Evolutionary conservation across 1,284 basidiomycete species (phyloP).

Genomic region (Cryptococcus neoformans): DNA sequence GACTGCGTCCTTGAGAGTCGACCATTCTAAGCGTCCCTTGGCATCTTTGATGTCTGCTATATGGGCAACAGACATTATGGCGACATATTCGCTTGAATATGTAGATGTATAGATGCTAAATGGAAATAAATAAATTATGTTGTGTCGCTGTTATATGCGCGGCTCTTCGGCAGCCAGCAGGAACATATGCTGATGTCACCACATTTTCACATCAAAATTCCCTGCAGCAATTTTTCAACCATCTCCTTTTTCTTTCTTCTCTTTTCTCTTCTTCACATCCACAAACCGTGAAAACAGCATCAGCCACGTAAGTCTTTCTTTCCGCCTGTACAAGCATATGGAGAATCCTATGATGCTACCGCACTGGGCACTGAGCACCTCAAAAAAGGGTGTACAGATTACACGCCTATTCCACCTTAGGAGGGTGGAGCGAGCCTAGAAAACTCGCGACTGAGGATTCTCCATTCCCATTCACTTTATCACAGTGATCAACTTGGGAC

Average conservation of each 20-base stretch:
- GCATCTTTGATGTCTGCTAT: conserved; percentile 1
- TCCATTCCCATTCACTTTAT: not conserved
- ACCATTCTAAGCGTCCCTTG: conserved; percentile 6
- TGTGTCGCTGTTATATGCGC: not conserved
- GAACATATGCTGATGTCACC: too few relatives aligned
- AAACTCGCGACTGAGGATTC: conserved; percentile 52
- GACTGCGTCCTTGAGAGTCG: conserved; percentile 5
- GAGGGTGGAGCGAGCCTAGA: conserved; percentile 52
- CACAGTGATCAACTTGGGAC: not conserved
- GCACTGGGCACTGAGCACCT: conserved; percentile 51
- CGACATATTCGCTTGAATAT: not conserved
- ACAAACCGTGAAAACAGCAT: not conserved
- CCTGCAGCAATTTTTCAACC: not conserved
- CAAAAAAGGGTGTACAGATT: conserved; percentile 34
- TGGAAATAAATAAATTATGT: not conserved
- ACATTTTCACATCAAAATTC: not conserved
- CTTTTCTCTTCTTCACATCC: not conserved
- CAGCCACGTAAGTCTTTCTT: not conserved
- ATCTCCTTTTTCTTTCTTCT: not conserved
- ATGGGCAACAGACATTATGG: conserved; percentile 3
- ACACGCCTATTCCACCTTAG: conserved; percentile 44
- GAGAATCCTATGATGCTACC: conserved; percentile 37
- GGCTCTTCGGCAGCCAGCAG: too few relatives aligned
- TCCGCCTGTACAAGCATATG: not conserved
- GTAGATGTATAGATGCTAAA: not conserved